Percentiles rank a stretch among this genome's conserved stretches.
Evolutionary conservation across 2,329 filamentous ascomycete genomes (phyloP).

Genomic region (Passalora sequoiae): DNA sequence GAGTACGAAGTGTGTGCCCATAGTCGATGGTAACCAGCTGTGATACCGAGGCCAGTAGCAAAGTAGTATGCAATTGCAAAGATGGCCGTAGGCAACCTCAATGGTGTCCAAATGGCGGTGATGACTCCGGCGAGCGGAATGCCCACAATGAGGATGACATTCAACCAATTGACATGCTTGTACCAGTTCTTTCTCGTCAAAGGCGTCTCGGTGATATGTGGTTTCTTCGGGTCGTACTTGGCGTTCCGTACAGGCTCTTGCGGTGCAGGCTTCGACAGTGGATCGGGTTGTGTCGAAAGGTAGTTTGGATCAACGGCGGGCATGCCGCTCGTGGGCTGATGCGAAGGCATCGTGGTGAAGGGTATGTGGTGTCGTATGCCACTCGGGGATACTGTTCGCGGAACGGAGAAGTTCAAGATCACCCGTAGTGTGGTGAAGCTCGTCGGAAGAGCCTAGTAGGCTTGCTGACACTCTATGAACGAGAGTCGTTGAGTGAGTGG

Average conservation of each 20-base stretch:
- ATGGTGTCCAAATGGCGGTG: constrained; percentile 71
- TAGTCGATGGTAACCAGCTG: constrained; percentile 66
- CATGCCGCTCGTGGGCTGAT: constrained; percentile 40
- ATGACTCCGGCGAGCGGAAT: constrained; percentile 70
- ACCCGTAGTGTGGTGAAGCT: not conserved
- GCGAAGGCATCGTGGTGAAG: constrained; percentile 46
- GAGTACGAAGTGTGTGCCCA: constrained; percentile 86
- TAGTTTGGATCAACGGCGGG: constrained; percentile 16
- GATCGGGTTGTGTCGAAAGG: constrained; percentile 28
- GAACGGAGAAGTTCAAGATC: no score
- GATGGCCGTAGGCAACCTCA: constrained; percentile 64
- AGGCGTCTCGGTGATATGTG: constrained; percentile 77
- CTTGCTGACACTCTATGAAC: not conserved
- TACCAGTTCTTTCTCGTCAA: constrained; percentile 81
- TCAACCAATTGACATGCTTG: constrained; percentile 92
- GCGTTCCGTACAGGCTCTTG: constrained; percentile 50
- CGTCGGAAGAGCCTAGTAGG: not conserved
- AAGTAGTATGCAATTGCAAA: constrained; percentile 78
- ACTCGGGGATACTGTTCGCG: no score
- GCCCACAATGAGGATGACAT: constrained; percentile 72
- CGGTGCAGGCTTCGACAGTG: constrained; percentile 42
- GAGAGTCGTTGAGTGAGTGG: not conserved
- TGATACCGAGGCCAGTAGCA: constrained; percentile 53
- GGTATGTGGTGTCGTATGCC: no score
- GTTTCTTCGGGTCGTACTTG: constrained; percentile 62